Base-by-base conservation (phyloP, 345 rosid species). In the Arabidopsis suecica region DNA sequence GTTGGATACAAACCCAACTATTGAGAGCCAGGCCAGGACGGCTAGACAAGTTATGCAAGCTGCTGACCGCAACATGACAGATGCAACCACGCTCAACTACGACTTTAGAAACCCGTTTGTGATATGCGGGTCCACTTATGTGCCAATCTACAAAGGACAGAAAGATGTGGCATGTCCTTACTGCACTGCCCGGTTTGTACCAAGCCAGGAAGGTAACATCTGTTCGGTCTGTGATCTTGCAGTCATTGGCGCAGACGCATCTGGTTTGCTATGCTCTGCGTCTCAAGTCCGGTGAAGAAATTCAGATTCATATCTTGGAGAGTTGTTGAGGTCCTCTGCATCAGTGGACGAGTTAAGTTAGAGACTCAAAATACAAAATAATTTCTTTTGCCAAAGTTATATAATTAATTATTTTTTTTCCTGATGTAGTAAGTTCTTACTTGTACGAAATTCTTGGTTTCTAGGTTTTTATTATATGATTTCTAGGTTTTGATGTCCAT, bases 71-170 rank as follows among this genome's bases (percentile, higher is more conserved):
- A 95, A 90, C 60, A 83, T 86, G 92, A 83, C 73, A 0, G 97
- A 95, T 81, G 83, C 75, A 45, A 59, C 86, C 7, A 77, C 84
- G 79, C 80, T 95, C 66, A 95, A 90, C 65, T 95, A 90, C 34
- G 99, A 95, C 71, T 95, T 89, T 81, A 86, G 99, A 70, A 95
- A 95, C 80, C 98, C 97, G 0, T 94, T 91, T 77, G 96, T 89
- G 70, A 79, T 81, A n/a, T 94, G 98, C 58, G 98, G 92, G 8
- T 86, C 98, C 42, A 94, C 98, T 3, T 87, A 91, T 36, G 96
- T 89, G 7, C 99, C 99, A 0, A 94, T 94, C 53, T 94, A 92
- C 78, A 85, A 86, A 59, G 99, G 99, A 60, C 93, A 94, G 83
- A 95, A 88, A 85, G 88, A 92, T 30, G 85, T 86, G 8, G 82